These are phyloP conservation scores for Hanseniaspora pseudoguilliermondii DNA, from an alignment of 805 yeast species.

Conservation along the genomic window DNA sequence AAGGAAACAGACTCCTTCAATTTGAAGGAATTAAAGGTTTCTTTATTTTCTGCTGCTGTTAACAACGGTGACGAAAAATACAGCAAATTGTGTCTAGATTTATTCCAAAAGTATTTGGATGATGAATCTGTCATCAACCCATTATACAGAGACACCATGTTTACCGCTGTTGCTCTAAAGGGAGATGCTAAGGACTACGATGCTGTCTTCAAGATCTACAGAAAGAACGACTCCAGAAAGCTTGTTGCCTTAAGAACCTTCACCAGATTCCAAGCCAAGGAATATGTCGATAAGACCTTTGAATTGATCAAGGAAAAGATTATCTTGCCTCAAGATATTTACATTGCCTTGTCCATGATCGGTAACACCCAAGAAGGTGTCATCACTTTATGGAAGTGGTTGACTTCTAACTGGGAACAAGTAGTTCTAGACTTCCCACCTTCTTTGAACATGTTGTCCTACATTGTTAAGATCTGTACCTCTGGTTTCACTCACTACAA, in stretches of 20 bases:
- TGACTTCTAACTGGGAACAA: constrained; percentile 57
- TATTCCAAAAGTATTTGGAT: constrained; percentile 40
- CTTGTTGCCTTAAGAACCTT: constrained; percentile 54
- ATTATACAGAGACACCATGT: constrained; percentile 55
- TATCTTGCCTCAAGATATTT: constrained; percentile 58
- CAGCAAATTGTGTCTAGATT: constrained; percentile 34
- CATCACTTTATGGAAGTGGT: constrained; percentile 62
- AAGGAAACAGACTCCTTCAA: constrained; percentile 42
- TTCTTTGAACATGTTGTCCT: constrained; percentile 64
- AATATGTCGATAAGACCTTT: constrained; percentile 44
- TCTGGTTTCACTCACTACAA: constrained; percentile 47
- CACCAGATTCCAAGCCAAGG: constrained; percentile 47
- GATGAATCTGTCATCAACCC: constrained; percentile 62
- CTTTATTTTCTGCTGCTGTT: constrained; percentile 50
- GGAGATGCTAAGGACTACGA: constrained; percentile 57
- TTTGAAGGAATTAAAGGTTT: constrained; percentile 53
- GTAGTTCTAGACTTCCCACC: constrained; percentile 62
- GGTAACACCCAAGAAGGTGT: constrained; percentile 52
- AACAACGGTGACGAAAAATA: constrained; percentile 37
- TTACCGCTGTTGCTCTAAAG: constrained; percentile 48
- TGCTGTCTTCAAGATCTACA: constrained; percentile 45
- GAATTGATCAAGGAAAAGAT: constrained; percentile 45
- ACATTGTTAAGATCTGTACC: constrained; percentile 52
- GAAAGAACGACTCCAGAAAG: constrained; percentile 38
- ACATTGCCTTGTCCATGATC: constrained; percentile 66